phyloP scores from a whole-genome alignment of 441 rosid species.

The Croton setiger region DNA sequence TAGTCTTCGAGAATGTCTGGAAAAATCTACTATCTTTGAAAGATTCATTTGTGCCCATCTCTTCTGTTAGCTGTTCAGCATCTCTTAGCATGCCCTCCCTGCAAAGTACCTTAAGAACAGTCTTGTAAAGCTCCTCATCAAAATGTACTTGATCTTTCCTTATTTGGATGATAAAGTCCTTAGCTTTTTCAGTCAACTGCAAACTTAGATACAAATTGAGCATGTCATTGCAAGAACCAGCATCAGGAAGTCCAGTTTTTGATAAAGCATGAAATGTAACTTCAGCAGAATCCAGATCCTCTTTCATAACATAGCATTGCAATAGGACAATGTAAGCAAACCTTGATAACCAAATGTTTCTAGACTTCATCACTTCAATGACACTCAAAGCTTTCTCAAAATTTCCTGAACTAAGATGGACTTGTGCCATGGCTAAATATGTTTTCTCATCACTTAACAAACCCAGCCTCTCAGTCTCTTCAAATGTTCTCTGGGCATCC shows the following conservation, averaged over 20 bases:
- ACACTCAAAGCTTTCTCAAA: conserved; percentile 60
- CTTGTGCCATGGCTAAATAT: conserved; percentile 90
- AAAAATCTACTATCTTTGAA: conserved; percentile 48
- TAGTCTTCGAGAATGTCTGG: conserved; percentile 45
- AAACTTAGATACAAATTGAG: conserved; percentile 55
- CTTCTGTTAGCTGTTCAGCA: conserved; percentile 43
- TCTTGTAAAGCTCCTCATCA: conserved; percentile 59
- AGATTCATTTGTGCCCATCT: conserved; percentile 38
- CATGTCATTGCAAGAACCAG: conserved; percentile 79
- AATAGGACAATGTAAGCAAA: conserved; percentile 77
- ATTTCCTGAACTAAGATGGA: conserved; percentile 64
- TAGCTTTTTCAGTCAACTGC: conserved; percentile 51
- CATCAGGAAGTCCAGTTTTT: conserved; percentile 70
- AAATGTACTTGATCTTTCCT: conserved; percentile 45
- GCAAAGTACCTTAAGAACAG: conserved; percentile 51
- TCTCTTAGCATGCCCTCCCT: conserved; percentile 60
- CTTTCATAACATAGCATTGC: conserved; percentile 70
- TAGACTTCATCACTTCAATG: conserved; percentile 65
- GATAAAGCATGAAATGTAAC: conserved; percentile 61
- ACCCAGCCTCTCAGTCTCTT: conserved; percentile 57
- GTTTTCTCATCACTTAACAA: conserved; percentile 78
- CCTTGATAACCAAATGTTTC: conserved; percentile 64
- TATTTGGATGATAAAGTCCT: conserved; percentile 51
- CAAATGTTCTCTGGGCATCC: conserved; percentile 70
- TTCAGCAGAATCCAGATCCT: conserved; percentile 68